Evolutionary conservation across 176 grass and related monocot species (phyloP), one percentile per base, ranked within the genome.

Genomic region (Canna indica): DNA sequence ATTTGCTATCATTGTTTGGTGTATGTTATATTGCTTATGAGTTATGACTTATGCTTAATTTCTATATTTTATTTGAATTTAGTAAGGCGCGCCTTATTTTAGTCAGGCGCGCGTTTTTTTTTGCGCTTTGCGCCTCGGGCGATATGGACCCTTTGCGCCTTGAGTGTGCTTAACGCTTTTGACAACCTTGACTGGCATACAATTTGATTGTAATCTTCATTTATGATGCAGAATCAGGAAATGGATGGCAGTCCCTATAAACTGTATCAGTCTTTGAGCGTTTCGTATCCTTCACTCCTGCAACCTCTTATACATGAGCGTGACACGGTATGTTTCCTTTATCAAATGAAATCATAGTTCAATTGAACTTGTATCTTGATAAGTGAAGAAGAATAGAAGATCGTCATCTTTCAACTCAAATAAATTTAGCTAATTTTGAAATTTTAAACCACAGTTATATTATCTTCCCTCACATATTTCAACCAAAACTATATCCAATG

Each of bases 231-330:
- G 77, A 77, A 66, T 68, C 83, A 87, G 52, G 76, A 92, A 73
- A 41, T 64, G 31, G 80, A 69, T 20, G 69, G 78, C 24, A 81
- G 86, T 58, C 93, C 88, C 7, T 90, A 85, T 18, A 81, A 97
- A 34, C 5, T 92, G 59, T 97, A 90, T 1, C 50, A 97, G 59
- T 83, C 83, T 24, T 47, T 97, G 52, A 90, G 93, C 60, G 64
- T 52, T 31, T 89, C 93, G 28, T 90, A 97, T 69, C 94, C 94
- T 65, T 90, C 94, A 38, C 73, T 92, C 67, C 1, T 97, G 67
- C 88, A 92, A 31, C 86, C 89, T 83, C 81, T 97, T 34, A 82
- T 92, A 47, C 86, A 97, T 52, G 94, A 92, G 62, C 88, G 94
- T 7, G 94, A 92, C 77, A 90, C 80, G 79, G 94, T 97, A 87